Evolutionary conservation across 139 green algal species (phyloP), one percentile per base, ranked within the genome.

Genomic region (Gonium pectorale): DNA sequence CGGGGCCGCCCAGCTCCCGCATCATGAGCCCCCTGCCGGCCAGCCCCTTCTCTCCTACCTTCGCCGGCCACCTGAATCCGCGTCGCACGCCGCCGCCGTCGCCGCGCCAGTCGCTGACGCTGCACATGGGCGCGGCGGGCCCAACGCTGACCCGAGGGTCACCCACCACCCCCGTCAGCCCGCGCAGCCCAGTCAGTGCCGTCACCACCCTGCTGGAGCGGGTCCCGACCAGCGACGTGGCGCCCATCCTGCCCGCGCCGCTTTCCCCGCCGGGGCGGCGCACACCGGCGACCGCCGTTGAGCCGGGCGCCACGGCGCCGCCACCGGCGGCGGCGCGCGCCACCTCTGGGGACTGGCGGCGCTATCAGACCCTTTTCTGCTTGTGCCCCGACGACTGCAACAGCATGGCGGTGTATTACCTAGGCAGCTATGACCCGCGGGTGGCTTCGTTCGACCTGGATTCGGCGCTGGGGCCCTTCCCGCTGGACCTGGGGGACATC

Each of bases 321-420:
- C 67, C 40, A 22, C 68, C 68, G 26, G 24, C 68, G 40, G 24
- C 27, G 68, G 43, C 41, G 68, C 56, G 17, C 56, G 56, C 56
- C 24, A 64, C 56, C 24, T 26, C 56, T n/a, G 56, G 17, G 15
- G 24, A n/a, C 5, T 69, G 54, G 56, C 35, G 41, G 40, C 26
- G 38, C 40, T 41, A 78, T 64, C 40, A 49, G 7, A 70, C 78
- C 52, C 78, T 91, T 38, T 72, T 91, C 46, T 91, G 79, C 41
- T 72, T 87, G 33, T 93, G 85, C 46, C 87, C 91, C 7, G 91
- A 94, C 79, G 90, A 92, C 62, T 92, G 90, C 63, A 91, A 86
- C 60, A 91, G 89, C 78, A 79, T 78, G 70, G 59, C 74, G 5
- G 67, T 90, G 26, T 91, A 86, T 79, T 92, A 69, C 49, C 66